Conservation (phyloP, 2,329 filamentous ascomycete species). For the Emmonsia crescens region DNA sequence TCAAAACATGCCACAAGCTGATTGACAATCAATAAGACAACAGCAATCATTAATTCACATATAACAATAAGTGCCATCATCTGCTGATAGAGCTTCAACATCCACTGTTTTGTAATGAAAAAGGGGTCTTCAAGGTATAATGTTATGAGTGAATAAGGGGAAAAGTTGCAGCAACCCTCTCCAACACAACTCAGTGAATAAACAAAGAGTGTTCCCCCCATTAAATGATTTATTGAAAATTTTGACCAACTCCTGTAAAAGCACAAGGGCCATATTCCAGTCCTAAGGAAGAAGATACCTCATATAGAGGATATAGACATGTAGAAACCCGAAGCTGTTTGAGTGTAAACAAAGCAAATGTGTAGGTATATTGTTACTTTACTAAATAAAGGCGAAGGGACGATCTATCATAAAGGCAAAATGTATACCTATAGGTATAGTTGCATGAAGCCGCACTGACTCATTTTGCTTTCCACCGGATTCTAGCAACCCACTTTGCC, state of each 20-base stretch:
- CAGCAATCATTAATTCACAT: background rate
- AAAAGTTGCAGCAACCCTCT: background rate
- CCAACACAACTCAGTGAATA: background rate
- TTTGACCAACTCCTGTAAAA: background rate
- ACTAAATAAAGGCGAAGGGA: background rate
- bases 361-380: background rate
- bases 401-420: background rate
- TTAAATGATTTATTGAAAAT: background rate
- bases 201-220: background rate
- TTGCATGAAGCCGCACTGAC: background rate
- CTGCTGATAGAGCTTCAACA: background rate
- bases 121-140: background rate
- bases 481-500: slow-evolving; percentile 59
- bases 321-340: background rate
- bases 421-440: background rate
- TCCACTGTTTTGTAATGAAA: background rate
- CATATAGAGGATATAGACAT: background rate
- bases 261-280: background rate
- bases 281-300: background rate
- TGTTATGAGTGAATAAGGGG: background rate
- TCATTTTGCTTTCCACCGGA: slow-evolving; percentile 60
- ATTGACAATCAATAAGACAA: background rate
- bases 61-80: background rate
- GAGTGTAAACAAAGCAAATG: background rate
- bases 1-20: background rate